Evolutionary conservation across 148 eudicot genomes (phyloP).

Genomic region (Rhododendron ovatum): DNA sequence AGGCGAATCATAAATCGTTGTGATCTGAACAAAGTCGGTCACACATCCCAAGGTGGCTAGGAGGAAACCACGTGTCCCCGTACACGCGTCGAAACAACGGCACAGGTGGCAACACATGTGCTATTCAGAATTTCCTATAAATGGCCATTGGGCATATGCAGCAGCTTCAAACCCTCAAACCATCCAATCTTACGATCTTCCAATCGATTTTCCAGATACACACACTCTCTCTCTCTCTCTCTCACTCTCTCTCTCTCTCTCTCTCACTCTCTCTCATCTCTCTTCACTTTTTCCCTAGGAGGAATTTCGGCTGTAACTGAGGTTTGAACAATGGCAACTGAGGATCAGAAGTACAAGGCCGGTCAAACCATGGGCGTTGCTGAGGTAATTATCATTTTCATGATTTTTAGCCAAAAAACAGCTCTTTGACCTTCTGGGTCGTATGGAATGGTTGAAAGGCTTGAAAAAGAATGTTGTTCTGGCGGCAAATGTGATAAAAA

Average conservation of each 20-base stretch:
- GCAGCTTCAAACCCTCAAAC: neutral
- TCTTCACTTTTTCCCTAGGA: neutral
- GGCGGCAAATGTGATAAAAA: too few species aligned
- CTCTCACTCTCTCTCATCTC: too few species aligned
- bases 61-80: neutral
- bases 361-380: slow-evolving; percentile 66
- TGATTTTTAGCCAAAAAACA: too few species aligned
- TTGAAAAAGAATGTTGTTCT: too few species aligned
- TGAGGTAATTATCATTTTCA: slow-evolving; percentile 33
- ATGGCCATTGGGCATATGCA: neutral
- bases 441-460: too few species aligned
- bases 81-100: neutral
- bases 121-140: neutral
- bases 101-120: neutral
- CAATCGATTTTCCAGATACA: neutral
- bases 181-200: neutral
- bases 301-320: neutral
- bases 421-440: too few species aligned
- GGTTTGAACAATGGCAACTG: slow-evolving; percentile 35
- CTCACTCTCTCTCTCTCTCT: too few species aligned
- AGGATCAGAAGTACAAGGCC: slow-evolving; percentile 51
- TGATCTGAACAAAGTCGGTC: neutral
- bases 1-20: neutral
- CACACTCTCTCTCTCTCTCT: neutral
- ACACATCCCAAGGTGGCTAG: neutral